Conservation (phyloP, 108 stramenopile species). For the Discostella pseudostelligera region DNA sequence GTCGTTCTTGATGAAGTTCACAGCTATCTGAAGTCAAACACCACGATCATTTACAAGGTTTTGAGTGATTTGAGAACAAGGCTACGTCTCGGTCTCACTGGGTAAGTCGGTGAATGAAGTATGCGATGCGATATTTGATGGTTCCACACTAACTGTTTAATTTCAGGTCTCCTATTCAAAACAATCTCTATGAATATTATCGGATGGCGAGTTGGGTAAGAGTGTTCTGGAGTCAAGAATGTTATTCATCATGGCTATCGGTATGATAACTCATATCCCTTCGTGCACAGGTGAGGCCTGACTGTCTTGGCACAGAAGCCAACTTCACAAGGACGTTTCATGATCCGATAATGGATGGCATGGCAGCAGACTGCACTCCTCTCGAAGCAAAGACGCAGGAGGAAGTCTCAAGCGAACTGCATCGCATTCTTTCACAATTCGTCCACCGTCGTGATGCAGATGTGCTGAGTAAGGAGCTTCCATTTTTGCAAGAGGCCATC, state of each 20-base stretch:
- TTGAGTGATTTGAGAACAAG: conserved; percentile 43
- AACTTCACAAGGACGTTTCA: conserved; percentile 49
- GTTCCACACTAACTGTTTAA: background rate
- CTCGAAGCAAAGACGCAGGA: conserved; percentile 34
- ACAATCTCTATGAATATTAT: conserved; percentile 61
- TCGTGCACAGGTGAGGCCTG: conserved; percentile 28
- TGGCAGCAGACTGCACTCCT: conserved; percentile 43
- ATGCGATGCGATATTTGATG: background rate
- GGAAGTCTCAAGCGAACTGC: conserved; percentile 32
- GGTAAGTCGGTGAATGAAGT: conserved; percentile 21
- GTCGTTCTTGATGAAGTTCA: conserved; percentile 75
- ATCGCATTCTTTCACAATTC: conserved; percentile 43
- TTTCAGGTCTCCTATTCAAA: conserved; percentile 19
- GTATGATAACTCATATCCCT: too few relatives aligned
- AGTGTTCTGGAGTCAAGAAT: too few relatives aligned
- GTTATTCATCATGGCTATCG: too few relatives aligned
- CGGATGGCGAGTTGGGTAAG: conserved; percentile 59
- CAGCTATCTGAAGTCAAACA: conserved; percentile 56
- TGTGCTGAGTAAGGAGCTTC: conserved; percentile 54
- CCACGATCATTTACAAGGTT: conserved; percentile 49
- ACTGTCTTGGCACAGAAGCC: conserved; percentile 47
- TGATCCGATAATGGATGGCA: conserved; percentile 58
- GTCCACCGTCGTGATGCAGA: conserved; percentile 59
- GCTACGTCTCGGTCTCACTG: conserved; percentile 66
- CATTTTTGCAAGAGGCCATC: conserved; percentile 59